Evolutionary conservation across 768 basidiomycete genomes (phyloP).

Genomic region (Fomitopsis pulvina): DNA sequence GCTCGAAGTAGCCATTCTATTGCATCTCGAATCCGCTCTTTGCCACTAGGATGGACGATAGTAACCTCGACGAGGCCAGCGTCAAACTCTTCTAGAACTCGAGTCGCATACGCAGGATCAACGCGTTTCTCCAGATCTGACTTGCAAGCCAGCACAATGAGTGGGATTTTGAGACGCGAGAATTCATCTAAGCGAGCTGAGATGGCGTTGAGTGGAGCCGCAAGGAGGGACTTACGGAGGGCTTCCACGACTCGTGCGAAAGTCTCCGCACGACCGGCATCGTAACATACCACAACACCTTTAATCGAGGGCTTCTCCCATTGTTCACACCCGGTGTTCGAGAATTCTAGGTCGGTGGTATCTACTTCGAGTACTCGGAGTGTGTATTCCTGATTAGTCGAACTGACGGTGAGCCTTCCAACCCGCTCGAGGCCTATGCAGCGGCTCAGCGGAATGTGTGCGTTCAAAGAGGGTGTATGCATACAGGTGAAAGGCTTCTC

Average conservation of each 20-base stretch:
- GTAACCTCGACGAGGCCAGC: conserved; percentile 77
- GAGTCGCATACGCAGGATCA: conserved; percentile 46
- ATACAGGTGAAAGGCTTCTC: conserved; percentile 17
- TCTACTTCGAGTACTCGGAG: conserved; percentile 28
- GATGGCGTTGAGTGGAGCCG: not conserved
- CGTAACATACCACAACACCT: conserved; percentile 84
- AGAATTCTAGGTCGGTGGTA: conserved; percentile 25
- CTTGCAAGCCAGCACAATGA: conserved; percentile 84
- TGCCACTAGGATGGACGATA: conserved; percentile 46
- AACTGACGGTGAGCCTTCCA: not conserved
- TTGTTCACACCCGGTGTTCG: conserved; percentile 27
- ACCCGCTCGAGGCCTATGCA: not conserved
- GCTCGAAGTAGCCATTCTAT: conserved; percentile 65
- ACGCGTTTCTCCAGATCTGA: conserved; percentile 59
- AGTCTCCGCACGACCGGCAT: conserved; percentile 56
- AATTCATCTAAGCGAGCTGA: conserved; percentile 42
- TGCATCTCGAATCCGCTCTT: conserved; percentile 63
- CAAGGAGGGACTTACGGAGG: conserved; percentile 49
- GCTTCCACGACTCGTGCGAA: conserved; percentile 61
- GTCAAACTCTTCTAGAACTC: conserved; percentile 53
- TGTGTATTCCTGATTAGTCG: conserved; percentile 3
- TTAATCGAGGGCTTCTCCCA: conserved; percentile 53
- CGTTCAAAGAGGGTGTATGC: too few species aligned
- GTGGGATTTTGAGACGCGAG: conserved; percentile 48
- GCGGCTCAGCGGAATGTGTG: too few species aligned